Evolutionary conservation across 164 flowering plant genomes (phyloP), one percentile per base, ranked within the genome.

Genomic region (Paratinospora sagittata): DNA sequence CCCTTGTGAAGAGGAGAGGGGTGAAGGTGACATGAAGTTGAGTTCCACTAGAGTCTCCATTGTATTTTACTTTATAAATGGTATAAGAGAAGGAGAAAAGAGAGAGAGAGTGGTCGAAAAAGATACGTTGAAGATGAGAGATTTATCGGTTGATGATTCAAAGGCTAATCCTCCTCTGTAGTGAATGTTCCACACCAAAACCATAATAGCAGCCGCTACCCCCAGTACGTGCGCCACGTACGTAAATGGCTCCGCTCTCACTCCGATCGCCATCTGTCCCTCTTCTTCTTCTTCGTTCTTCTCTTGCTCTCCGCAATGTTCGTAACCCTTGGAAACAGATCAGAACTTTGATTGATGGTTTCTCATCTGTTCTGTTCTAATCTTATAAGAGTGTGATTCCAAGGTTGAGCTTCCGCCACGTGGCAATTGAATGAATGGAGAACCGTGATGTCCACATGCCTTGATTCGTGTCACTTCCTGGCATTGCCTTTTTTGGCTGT

Each of bases 161-260:
- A 92, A 90, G 19, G 97, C 97, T 0, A 94, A 78, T 6, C 98
- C 98, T 6, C 98, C 98, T 69, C 91, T 76, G 86, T 82, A 94
- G 74, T 82, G 63, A n/a, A 90, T 86, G 80, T 72, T 67, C 98
- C 98, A 94, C 14, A 94, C 82, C 65, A 94, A 36, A 21, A 93
- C 98, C 90, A 93, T 6, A 36, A 85, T 81, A 19, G 87, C 84
- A 0, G 78, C 87, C 0, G 70, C 84, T 0, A 82, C 49, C 0
- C 75, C 98, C 27, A 94, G 80, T 66, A 73, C 73, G 72, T 94
- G 98, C 3, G 79, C 79, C 75, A 83, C 90, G 62, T 71, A 80
- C 70, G 96, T 78, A 49, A 88, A 76, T 6, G 78, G 79, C 58
- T 52, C 6, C 3, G 91, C 90, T 60, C 62, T 74, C 1, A 84